Evolutionary conservation across 805 yeast species (phyloP).

Genomic region (Millerozyma miso): DNA sequence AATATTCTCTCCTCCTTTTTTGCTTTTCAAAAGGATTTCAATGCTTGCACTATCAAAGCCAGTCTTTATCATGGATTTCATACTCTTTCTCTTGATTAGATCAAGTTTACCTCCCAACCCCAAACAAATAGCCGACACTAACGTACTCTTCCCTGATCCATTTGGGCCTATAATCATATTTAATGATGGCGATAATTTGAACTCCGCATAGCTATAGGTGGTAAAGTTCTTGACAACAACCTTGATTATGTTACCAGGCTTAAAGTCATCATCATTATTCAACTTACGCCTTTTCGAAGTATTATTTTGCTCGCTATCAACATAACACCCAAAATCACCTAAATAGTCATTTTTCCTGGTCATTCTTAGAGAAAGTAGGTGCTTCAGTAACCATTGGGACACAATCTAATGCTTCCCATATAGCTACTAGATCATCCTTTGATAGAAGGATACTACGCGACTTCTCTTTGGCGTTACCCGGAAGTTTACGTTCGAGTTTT

Average conservation of each 20-base stretch:
- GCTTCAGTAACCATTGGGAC: background rate
- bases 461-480: background rate
- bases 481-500: background rate
- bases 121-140: slow-evolving; percentile 87
- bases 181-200: slow-evolving; percentile 72
- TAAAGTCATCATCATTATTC: slow-evolving; percentile 9
- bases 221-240: slow-evolving; percentile 60
- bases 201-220: slow-evolving; percentile 66
- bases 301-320: background rate
- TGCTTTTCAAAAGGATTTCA: slow-evolving; percentile 47
- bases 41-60: slow-evolving; percentile 48
- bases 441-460: background rate
- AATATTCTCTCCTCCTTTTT: slow-evolving; percentile 27
- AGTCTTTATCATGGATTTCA: slow-evolving; percentile 68
- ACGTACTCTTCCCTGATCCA: slow-evolving; percentile 92
- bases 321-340: slow-evolving; percentile 7
- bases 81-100: slow-evolving; percentile 62
- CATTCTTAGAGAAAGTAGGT: background rate
- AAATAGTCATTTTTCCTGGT: background rate
- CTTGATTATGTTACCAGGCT: slow-evolving; percentile 47
- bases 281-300: slow-evolving; percentile 3
- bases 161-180: slow-evolving; percentile 95
- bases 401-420: background rate
- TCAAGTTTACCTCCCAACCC: slow-evolving; percentile 81
- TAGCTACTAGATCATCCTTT: background rate